Evolutionary conservation across 768 basidiomycete species (phyloP).

Genomic region (Jaapia argillacea): DNA sequence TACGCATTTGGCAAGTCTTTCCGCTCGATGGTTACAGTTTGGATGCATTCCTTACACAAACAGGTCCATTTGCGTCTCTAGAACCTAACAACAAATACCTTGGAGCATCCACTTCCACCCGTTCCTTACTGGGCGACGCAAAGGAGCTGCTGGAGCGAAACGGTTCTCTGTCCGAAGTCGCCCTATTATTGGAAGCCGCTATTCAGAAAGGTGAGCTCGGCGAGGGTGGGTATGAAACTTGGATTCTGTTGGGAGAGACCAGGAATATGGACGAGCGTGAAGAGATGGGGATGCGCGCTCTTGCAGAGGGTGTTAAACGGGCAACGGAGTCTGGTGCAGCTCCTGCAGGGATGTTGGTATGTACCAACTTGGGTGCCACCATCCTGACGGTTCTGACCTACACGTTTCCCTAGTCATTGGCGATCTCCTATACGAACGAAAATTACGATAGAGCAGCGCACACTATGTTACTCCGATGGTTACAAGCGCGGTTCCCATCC

Average conservation of each 20-base stretch:
- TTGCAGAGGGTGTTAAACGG: conserved; percentile 58
- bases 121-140: conserved; percentile 55
- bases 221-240: conserved; percentile 78
- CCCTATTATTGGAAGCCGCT: conserved; percentile 82
- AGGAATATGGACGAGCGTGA: conserved; percentile 87
- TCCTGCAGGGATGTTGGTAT: conserved; percentile 68
- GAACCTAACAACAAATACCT: conserved; percentile 68
- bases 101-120: conserved; percentile 35
- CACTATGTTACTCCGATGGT: conserved; percentile 78
- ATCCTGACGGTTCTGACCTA: neutral
- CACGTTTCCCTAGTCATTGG: conserved; percentile 58
- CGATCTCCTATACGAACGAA: conserved; percentile 96
- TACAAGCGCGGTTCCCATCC: conserved; percentile 54
- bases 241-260: conserved; percentile 87
- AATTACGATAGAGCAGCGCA: conserved; percentile 81
- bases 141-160: conserved; percentile 70
- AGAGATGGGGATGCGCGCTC: conserved; percentile 70
- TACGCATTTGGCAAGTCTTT: conserved; percentile 67
- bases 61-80: too few species aligned
- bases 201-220: conserved; percentile 77
- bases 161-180: conserved; percentile 82
- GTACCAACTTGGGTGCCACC: conserved; percentile 13
- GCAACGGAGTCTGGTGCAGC: conserved; percentile 56
- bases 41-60: too few species aligned
- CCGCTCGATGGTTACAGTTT: conserved; percentile 4